These are phyloP conservation scores for Geotrichum fermentans DNA, from an alignment of 1,139 yeast species.

Conservation along the genomic window DNA sequence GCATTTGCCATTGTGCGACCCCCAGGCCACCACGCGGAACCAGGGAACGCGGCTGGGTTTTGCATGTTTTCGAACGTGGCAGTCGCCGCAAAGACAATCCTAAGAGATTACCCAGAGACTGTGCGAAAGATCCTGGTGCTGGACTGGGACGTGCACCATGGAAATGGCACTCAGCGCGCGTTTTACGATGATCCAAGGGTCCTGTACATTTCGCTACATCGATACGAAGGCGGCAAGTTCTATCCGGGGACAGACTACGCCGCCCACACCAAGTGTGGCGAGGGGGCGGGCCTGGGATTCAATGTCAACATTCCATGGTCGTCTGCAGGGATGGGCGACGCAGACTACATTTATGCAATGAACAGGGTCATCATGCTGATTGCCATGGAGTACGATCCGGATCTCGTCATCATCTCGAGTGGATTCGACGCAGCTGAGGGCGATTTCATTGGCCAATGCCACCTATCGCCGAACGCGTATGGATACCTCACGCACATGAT, in stretches of 20 bases:
- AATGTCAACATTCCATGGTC: constrained; percentile 94
- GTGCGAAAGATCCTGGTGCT: constrained; percentile 77
- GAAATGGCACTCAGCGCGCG: constrained; percentile 95
- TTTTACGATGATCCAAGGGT: constrained; percentile 87
- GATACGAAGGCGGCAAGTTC: constrained; percentile 86
- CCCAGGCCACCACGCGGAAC: constrained; percentile 99
- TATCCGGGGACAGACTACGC: constrained; percentile 91
- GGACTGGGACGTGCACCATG: constrained; percentile 99
- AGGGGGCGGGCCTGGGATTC: constrained; percentile 78
- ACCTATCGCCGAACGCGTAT: constrained; percentile 91
- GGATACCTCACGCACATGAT: constrained; percentile 94
- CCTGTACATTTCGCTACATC: constrained; percentile 81
- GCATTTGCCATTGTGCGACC: constrained; percentile 95
- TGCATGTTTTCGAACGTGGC: constrained; percentile 96
- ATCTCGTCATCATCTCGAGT: constrained; percentile 83
- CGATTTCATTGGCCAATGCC: constrained; percentile 96
- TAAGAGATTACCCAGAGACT: constrained; percentile 79
- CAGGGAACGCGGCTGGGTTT: constrained; percentile 94
- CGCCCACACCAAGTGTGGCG: constrained; percentile 75
- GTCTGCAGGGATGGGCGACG: constrained; percentile 88
- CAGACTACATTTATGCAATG: constrained; percentile 92
- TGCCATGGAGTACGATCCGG: constrained; percentile 86
- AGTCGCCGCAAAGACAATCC: constrained; percentile 85
- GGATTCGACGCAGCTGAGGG: constrained; percentile 99
- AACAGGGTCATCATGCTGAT: constrained; percentile 84